phyloP scores from a whole-genome alignment of 805 yeast species.

The Yamadazyma laniorum region DNA sequence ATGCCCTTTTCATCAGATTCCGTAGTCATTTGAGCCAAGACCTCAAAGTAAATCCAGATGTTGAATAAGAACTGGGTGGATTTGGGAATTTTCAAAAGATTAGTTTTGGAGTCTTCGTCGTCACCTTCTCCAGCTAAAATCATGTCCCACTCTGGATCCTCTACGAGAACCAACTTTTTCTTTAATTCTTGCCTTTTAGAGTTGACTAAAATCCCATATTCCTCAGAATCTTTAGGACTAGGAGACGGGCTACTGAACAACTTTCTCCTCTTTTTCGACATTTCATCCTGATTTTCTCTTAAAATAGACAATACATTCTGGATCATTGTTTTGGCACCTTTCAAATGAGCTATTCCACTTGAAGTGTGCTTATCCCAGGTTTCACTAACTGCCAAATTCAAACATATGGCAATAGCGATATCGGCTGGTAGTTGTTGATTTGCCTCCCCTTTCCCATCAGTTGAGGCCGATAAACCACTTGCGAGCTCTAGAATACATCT shows the following conservation, averaged over 20 bases:
- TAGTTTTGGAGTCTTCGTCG: slow-evolving; percentile 8
- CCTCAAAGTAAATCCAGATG: slow-evolving; percentile 69
- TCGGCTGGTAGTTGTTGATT: slow-evolving; percentile 49
- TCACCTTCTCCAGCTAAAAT: slow-evolving; percentile 19
- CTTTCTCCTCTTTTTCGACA: slow-evolving; percentile 13
- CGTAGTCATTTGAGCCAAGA: slow-evolving; percentile 62
- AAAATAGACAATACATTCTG: slow-evolving; percentile 40
- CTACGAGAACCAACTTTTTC: slow-evolving; percentile 29
- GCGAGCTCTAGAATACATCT: slow-evolving; percentile 58
- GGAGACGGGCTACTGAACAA: slow-evolving; percentile 10
- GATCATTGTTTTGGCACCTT: slow-evolving; percentile 64
- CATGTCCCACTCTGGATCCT: slow-evolving; percentile 31
- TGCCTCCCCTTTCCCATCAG: slow-evolving; percentile 14
- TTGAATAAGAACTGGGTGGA: slow-evolving; percentile 54
- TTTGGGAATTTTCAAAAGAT: slow-evolving; percentile 30
- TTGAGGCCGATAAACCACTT: slow-evolving; percentile 44
- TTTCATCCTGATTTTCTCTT: slow-evolving; percentile 21
- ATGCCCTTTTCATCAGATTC: slow-evolving; percentile 46
- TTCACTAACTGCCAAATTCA: slow-evolving; percentile 63
- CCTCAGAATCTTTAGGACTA: slow-evolving; percentile 8
- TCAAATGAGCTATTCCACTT: slow-evolving; percentile 66
- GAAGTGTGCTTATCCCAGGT: slow-evolving; percentile 68
- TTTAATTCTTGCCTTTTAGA: slow-evolving; percentile 14
- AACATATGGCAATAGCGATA: slow-evolving; percentile 63
- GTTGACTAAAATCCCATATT: slow-evolving; percentile 6